Conservation (phyloP, 495 filamentous ascomycete genomes). For the Lichenothelia convexa region DNA sequence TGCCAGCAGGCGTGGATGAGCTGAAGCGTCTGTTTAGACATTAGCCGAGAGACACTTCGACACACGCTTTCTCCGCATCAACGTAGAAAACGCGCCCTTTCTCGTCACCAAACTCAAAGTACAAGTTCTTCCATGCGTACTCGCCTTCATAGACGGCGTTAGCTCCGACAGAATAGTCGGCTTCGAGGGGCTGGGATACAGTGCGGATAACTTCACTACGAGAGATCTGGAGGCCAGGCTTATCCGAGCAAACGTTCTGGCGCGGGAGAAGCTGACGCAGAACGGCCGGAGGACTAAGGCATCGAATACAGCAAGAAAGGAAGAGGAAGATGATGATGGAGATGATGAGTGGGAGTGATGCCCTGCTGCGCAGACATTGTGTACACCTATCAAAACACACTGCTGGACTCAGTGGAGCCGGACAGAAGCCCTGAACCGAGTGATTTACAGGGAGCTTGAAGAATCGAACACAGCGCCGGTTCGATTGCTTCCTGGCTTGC, state of each 20-base stretch:
- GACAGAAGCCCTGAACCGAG: too few species aligned
- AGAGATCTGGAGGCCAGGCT: conserved; percentile 45
- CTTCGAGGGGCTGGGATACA: conserved; percentile 52
- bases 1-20: too few species aligned
- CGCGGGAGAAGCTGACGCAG: conserved; percentile 32
- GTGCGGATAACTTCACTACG: conserved; percentile 41
- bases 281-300: too few species aligned
- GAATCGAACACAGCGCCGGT: too few species aligned
- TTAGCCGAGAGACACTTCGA: conserved; percentile 49
- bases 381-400: too few species aligned
- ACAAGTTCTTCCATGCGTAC: conserved; percentile 54
- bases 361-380: too few species aligned
- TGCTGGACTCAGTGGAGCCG: too few species aligned
- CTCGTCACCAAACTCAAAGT: conserved; percentile 52
- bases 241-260: conserved; percentile 37
- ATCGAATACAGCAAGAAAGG: too few species aligned
- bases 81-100: conserved; percentile 58
- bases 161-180: conserved; percentile 50
- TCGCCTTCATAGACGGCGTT: conserved; percentile 53
- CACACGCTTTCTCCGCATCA: conserved; percentile 47
- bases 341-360: conserved; percentile 52
- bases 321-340: conserved; percentile 11
- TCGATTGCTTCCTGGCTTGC: too few species aligned
- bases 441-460: too few species aligned
- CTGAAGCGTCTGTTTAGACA: conserved; percentile 13